phyloP scores from a whole-genome alignment of 371 early-diverging fungal species.

The Mucor lusitanicus region DNA sequence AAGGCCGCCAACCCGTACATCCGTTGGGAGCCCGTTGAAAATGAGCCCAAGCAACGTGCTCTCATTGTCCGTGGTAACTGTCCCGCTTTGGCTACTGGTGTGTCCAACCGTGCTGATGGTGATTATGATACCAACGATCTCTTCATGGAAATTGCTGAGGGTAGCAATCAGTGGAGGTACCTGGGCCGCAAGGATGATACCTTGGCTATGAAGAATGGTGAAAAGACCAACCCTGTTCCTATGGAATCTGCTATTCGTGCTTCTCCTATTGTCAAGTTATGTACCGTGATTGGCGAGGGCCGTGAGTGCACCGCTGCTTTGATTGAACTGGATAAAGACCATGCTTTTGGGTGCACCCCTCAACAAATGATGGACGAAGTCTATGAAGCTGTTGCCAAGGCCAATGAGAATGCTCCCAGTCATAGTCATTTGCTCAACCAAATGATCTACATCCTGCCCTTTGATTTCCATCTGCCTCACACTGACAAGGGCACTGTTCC shows the following conservation, averaged over 20 bases:
- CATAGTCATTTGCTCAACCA: slow-evolving; percentile 37
- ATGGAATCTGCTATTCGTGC: slow-evolving; percentile 35
- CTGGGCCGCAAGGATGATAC: slow-evolving; percentile 40
- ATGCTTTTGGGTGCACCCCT: background rate
- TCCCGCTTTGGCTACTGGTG: slow-evolving; percentile 16
- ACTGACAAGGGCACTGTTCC: slow-evolving; percentile 40
- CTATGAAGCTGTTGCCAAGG: slow-evolving; percentile 26
- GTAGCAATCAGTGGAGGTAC: slow-evolving; percentile 11
- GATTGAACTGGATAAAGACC: slow-evolving; percentile 9
- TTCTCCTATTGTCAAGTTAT: slow-evolving; percentile 22
- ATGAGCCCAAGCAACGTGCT: slow-evolving; percentile 12
- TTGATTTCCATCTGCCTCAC: slow-evolving; percentile 18
- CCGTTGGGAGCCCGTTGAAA: background rate
- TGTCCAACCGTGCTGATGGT: slow-evolving; percentile 31
- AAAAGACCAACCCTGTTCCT: slow-evolving; percentile 45
- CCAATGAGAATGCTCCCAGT: slow-evolving; percentile 32
- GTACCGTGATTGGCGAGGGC: slow-evolving; percentile 27
- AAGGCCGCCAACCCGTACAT: background rate
- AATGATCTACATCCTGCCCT: slow-evolving; percentile 43
- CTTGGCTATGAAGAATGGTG: slow-evolving; percentile 42
- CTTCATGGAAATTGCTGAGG: slow-evolving; percentile 19
- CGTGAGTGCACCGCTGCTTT: slow-evolving; percentile 33
- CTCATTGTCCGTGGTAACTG: slow-evolving; percentile 4
- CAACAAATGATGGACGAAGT: background rate
- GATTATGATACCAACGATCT: slow-evolving; percentile 36